Evolutionary conservation across 176 grass and related monocot species (phyloP).

Genomic region (Lolium perenne): DNA sequence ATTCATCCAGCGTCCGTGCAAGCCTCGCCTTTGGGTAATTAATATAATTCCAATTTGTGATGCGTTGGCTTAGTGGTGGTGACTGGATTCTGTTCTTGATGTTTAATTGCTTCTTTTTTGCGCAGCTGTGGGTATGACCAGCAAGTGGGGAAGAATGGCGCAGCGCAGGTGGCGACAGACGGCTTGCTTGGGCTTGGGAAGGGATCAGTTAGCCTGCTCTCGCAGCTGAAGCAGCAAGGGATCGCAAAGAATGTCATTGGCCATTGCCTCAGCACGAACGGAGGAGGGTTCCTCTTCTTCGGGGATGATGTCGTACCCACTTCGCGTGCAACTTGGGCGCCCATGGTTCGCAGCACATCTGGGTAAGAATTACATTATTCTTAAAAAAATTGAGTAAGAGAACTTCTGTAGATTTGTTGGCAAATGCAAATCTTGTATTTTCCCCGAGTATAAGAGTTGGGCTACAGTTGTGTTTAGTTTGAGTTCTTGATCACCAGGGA

Average conservation of each 20-base stretch:
- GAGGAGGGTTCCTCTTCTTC: slow-evolving; percentile 85
- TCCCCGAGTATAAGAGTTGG: neutral
- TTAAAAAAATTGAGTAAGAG: neutral
- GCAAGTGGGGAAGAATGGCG: slow-evolving; percentile 57
- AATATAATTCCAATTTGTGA: neutral
- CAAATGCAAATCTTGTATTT: neutral
- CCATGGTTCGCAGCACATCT: slow-evolving; percentile 55
- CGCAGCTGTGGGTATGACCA: slow-evolving; percentile 89
- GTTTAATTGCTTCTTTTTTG: slow-evolving; percentile 25
- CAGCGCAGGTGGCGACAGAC: slow-evolving; percentile 44
- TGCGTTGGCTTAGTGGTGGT: neutral
- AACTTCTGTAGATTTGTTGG: neutral
- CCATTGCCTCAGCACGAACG: slow-evolving; percentile 75
- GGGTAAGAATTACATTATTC: slow-evolving; percentile 47
- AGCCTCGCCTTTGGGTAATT: slow-evolving; percentile 78
- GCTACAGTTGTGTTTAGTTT: neutral
- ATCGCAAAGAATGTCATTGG: slow-evolving; percentile 83
- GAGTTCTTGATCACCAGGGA: neutral
- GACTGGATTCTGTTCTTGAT: slow-evolving; percentile 9
- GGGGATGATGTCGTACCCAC: slow-evolving; percentile 78
- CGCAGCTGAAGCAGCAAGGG: slow-evolving; percentile 83
- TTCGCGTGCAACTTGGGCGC: slow-evolving; percentile 63
- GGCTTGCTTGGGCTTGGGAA: slow-evolving; percentile 84
- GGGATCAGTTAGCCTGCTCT: slow-evolving; percentile 71
- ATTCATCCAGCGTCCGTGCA: slow-evolving; percentile 58